Percentiles rank a stretch among this genome's conserved stretches.
These are phyloP conservation scores for Orbilia brochopaga DNA, from an alignment of 2,329 filamentous ascomycete species.

Conservation along the genomic window DNA sequence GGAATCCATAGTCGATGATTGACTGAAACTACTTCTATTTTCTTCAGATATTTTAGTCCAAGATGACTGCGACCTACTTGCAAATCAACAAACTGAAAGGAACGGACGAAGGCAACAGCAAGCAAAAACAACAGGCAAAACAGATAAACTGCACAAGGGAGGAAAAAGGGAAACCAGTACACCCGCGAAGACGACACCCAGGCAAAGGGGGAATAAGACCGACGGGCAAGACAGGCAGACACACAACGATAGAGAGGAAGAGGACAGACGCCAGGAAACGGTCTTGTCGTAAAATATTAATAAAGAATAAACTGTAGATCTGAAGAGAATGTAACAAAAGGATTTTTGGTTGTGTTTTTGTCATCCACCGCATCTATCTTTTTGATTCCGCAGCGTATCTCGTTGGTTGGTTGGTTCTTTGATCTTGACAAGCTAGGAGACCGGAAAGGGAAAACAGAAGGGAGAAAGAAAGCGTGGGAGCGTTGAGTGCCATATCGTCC, in stretches of 20 bases:
- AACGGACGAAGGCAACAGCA: not conserved
- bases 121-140: not conserved
- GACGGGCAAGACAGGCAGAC: conserved; percentile 6
- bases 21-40: not conserved
- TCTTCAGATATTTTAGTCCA: not conserved
- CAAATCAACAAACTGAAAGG: not conserved
- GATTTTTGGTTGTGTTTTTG: not conserved
- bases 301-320: conserved; percentile 27
- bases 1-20: too few relatives aligned
- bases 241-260: conserved; percentile 13
- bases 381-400: conserved; percentile 17
- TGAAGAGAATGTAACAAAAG: not conserved
- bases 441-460: conserved; percentile 22
- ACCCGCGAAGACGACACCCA: conserved; percentile 28
- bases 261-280: conserved; percentile 29
- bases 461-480: conserved; percentile 36
- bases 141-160: not conserved
- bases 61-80: not conserved
- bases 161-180: not conserved
- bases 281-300: conserved; percentile 33
- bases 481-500: conserved; percentile 33
- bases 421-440: conserved; percentile 16
- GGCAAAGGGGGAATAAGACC: conserved; percentile 6
- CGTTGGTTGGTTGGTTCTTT: conserved; percentile 32
- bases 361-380: conserved; percentile 14